Base-by-base conservation (phyloP, 2,329 filamentous ascomycete species). In the Colletotrichum acutatum region DNA sequence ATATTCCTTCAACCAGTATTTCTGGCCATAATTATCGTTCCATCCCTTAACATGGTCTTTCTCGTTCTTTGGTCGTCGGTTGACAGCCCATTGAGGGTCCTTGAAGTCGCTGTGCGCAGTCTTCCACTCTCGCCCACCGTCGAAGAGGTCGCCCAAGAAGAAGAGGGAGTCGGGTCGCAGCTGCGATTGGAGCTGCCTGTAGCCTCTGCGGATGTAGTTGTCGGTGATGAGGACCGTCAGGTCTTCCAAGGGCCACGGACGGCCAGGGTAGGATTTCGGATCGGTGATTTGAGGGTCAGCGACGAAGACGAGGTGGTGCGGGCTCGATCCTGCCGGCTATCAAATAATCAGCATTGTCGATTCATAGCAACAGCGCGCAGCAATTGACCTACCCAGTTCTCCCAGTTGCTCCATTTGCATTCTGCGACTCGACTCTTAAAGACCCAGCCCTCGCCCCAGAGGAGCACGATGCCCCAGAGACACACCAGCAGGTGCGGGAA, bases 41-140 rank as follows among this genome's bases (percentile, higher is more conserved):
- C 92, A 94, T 74, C 88, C 86, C 78, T 93, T 90, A 0, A 94
- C 80, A 74, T 85, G 84, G 54, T 85, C 84, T 76, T 86, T 81
- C 79, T 92, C 90, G 49, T 84, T 80, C 7, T 83, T 82, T 2
- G 90, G 88, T 24, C 87, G 83, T 53, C 86, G 85, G 4, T 82
- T 84, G 34, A 82, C 82, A 26, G 87, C 87, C 90, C 90, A 92
- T 74, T 85, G 84, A 1, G 89, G 89, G 75, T 92, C 90, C 28
- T 86, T 83, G 65, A 90, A 90, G 58, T 87, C 82, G 56, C 90
- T 92, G 28, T 86, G 86, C 2, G 83, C 85, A 14, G 95, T 96
- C 76, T 92, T 93, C 97, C 97, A 99, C 85, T 99, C 97, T 76
- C 97, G 90, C 9, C 97, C 97, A 4, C 97, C 97, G 79, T 99